These are phyloP conservation scores for Iris pallida DNA, from an alignment of 116 monocot genomes.

Conservation along the genomic window DNA sequence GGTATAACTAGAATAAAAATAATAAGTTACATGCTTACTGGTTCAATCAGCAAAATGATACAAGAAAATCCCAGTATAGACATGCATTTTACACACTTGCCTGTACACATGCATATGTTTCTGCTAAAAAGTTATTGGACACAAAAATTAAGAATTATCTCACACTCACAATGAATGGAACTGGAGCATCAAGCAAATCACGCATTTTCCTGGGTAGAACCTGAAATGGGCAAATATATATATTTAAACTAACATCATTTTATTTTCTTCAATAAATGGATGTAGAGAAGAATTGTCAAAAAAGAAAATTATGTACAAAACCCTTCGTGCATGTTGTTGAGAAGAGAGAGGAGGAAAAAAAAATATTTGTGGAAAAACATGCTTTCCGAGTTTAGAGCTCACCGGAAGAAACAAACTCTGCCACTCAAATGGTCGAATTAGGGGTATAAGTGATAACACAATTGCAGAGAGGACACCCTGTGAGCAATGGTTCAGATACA, in stretches of 20 bases:
- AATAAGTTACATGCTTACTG: too few species aligned
- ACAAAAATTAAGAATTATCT: neutral
- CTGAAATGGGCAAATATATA: conserved; percentile 36
- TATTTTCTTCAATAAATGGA: neutral
- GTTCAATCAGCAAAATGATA: too few species aligned
- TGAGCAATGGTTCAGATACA: conserved; percentile 7
- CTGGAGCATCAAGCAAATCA: conserved; percentile 95
- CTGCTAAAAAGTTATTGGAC: too few species aligned
- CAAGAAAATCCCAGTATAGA: too few species aligned
- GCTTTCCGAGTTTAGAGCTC: conserved; percentile 23
- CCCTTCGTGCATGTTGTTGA: too few species aligned
- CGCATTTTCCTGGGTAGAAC: conserved; percentile 86
- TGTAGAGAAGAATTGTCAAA: too few species aligned
- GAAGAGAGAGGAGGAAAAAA: too few species aligned
- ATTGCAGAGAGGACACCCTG: conserved; percentile 85
- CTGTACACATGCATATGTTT: too few species aligned
- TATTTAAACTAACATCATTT: neutral
- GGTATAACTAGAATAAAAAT: too few species aligned
- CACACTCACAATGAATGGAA: conserved; percentile 86
- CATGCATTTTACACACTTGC: too few species aligned
- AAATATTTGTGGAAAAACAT: too few species aligned
- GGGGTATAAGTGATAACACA: conserved; percentile 71
- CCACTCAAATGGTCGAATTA: conserved; percentile 92
- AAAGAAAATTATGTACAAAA: too few species aligned
- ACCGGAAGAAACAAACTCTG: conserved; percentile 96